Base-by-base conservation (phyloP, 257 asterid species). In the Solanum pinnatisectum region DNA sequence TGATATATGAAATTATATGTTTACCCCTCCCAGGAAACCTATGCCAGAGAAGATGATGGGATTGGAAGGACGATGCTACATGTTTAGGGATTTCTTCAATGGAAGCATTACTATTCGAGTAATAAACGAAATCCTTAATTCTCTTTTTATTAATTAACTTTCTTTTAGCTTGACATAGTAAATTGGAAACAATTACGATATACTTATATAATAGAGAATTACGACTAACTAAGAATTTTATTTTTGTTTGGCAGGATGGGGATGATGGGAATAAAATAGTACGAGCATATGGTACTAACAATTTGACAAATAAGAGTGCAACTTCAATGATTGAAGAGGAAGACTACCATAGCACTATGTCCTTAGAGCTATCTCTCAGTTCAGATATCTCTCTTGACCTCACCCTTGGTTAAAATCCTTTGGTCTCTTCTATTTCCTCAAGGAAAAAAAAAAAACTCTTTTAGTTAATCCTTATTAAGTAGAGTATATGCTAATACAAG, bases 371-470 rank as follows among this genome's bases (percentile, higher is more conserved):
- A 79, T 90, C 90, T 46, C 84, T 72, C 49, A 71, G 84, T 65
- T 27, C 30, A 11, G 90, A 88, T 72, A 27, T 94, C 81, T 92
- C 94, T 10, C 94, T 93, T 49, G 96, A 94, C 18, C 94, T 94
- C 37, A 94, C 93, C 60, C 98, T 93, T 84, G 94, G 93, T 68
- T 56, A 23, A 36, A 3, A 60, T 84, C 59, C 25, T 36, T 35
- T 60, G 7, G 52, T 33, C 5, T 76, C 7, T 12, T 76, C 56
- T 37, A 5, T 9, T 74, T 44, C 30, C 52, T 36, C 40, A 20
- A 49, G 2, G 3, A 3, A 36, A 18, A 49, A 18, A 36, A 18
- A 18, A 11, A 15, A 20, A 20, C 16, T 52, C 10, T 15, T 83
- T 18, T 32, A 63, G 35, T 18, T 52, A 63, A 49, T 49, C 68